Evolutionary conservation across 805 yeast species (phyloP).

Genomic region (Grigorovia jiainica): DNA sequence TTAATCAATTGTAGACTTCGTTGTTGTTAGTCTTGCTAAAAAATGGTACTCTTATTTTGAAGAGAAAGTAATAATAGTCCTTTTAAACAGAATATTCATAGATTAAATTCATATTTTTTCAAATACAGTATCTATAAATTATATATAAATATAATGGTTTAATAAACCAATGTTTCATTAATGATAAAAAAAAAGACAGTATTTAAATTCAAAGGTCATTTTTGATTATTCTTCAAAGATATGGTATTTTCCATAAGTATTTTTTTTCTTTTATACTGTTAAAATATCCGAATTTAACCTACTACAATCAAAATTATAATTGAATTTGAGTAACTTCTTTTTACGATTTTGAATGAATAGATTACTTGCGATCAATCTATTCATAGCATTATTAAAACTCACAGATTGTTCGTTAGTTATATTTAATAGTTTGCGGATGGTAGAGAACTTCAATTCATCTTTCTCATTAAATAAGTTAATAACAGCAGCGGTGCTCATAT

Average conservation of each 20-base stretch:
- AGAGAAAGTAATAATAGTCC: no score
- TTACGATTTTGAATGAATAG: not conserved
- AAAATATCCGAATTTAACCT: not conserved
- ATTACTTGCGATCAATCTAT: conserved; percentile 1
- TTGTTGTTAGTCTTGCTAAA: no score
- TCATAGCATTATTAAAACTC: conserved; percentile 3
- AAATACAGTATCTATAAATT: not conserved
- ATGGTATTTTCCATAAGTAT: no score
- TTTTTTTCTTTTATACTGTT: not conserved
- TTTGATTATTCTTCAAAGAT: no score
- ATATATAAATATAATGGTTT: not conserved
- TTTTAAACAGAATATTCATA: no score
- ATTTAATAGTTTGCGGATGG: conserved; percentile 4
- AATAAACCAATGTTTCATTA: no score
- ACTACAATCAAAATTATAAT: not conserved
- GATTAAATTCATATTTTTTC: not conserved
- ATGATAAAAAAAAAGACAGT: no score
- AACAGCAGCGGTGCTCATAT: conserved; percentile 13
- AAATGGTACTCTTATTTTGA: no score
- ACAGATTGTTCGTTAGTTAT: conserved; percentile 2
- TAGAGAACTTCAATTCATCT: conserved; percentile 1
- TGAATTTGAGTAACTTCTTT: not conserved
- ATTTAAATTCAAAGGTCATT: not conserved
- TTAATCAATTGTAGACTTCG: no score
- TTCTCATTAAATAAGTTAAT: conserved; percentile 11